Evolutionary conservation across 805 yeast species (phyloP).

Genomic region (Myxozyma lipomycoides): DNA sequence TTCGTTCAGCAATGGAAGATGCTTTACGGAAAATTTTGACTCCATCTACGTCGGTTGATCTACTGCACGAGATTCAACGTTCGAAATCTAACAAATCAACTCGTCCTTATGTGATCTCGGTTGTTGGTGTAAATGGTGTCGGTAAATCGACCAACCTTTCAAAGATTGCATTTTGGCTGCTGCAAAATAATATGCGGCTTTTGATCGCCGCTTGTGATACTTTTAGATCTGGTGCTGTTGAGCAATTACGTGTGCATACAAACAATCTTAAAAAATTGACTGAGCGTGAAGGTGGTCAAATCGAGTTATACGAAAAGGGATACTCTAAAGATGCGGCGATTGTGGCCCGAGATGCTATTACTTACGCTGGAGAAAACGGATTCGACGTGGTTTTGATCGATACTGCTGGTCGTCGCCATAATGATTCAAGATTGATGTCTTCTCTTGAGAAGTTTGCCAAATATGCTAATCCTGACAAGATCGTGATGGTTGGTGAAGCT

Average conservation of each 20-base stretch:
- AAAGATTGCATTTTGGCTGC: conserved; percentile 89
- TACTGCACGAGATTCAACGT: conserved; percentile 70
- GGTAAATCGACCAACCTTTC: conserved; percentile 96
- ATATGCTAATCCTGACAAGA: conserved; percentile 92
- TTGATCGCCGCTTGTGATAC: conserved; percentile 96
- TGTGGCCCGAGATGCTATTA: conserved; percentile 86
- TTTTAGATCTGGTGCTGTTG: conserved; percentile 98
- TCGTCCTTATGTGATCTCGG: conserved; percentile 88
- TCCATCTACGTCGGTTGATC: conserved; percentile 85
- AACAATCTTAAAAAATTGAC: conserved; percentile 71
- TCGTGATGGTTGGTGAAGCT: conserved; percentile 98
- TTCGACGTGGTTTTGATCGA: conserved; percentile 90
- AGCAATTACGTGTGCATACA: conserved; percentile 91
- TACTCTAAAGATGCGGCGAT: conserved; percentile 97
- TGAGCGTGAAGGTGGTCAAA: conserved; percentile 46
- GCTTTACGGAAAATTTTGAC: conserved; percentile 66
- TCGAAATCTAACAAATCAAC: conserved; percentile 22
- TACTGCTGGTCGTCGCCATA: conserved; percentile 96
- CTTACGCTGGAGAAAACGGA: conserved; percentile 61
- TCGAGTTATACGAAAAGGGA: conserved; percentile 88
- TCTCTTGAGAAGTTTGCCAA: conserved; percentile 92
- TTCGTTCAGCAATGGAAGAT: conserved; percentile 55
- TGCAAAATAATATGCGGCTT: conserved; percentile 82
- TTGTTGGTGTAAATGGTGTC: conserved; percentile 97
- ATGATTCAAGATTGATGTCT: conserved; percentile 91